Percentiles rank a stretch among this genome's conserved stretches.
These are phyloP conservation scores for Phytophthora citrophthora DNA, from an alignment of 352 stramenopile species.

Conservation along the genomic window DNA sequence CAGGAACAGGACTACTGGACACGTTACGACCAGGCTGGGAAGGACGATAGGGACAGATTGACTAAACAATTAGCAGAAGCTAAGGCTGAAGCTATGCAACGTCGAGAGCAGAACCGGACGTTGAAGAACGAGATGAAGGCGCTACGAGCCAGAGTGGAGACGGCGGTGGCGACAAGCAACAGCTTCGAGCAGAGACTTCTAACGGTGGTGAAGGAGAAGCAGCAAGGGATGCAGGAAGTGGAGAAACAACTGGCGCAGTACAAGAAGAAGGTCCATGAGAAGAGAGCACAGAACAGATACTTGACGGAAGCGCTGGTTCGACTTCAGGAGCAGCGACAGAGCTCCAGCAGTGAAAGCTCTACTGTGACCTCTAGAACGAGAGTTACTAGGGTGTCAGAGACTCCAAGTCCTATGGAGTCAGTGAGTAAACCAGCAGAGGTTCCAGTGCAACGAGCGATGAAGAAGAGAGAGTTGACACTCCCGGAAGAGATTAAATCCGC, in stretches of 20 bases:
- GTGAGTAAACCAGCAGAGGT: slow-evolving; percentile 5
- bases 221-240: slow-evolving; percentile 39
- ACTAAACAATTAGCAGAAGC: slow-evolving; percentile 38
- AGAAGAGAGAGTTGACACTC: slow-evolving; percentile 46
- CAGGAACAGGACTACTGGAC: slow-evolving; percentile 63
- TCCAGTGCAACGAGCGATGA: slow-evolving; percentile 23
- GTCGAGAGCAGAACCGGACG: slow-evolving; percentile 41
- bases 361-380: neutral
- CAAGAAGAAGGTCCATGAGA: slow-evolving; percentile 57
- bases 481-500: slow-evolving; percentile 37
- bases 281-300: slow-evolving; percentile 62
- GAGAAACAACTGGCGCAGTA: slow-evolving; percentile 47
- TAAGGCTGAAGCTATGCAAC: slow-evolving; percentile 34
- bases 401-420: slow-evolving; percentile 3
- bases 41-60: slow-evolving; percentile 41
- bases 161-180: slow-evolving; percentile 47
- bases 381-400: neutral
- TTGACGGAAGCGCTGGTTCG: slow-evolving; percentile 58
- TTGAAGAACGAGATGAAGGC: slow-evolving; percentile 49
- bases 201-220: slow-evolving; percentile 51
- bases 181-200: slow-evolving; percentile 63
- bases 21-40: slow-evolving; percentile 25
- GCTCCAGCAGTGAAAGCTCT: slow-evolving; percentile 1
- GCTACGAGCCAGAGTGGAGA: slow-evolving; percentile 57
- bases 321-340: slow-evolving; percentile 33